These are phyloP conservation scores for Chaetomium tenue DNA, from an alignment of 495 filamentous ascomycete species.

Conservation along the genomic window DNA sequence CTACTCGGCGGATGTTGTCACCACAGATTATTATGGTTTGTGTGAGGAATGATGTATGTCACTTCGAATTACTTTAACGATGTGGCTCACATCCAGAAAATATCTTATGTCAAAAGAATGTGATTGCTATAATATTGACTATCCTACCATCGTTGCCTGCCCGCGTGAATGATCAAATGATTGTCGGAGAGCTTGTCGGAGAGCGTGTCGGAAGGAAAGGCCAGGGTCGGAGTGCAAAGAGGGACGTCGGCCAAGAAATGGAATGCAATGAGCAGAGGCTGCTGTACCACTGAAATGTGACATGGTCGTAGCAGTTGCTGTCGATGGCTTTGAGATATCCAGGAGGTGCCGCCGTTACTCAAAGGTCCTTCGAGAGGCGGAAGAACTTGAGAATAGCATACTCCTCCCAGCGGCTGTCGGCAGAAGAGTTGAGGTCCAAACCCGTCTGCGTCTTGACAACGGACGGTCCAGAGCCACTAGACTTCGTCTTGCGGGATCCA, in stretches of 20 bases:
- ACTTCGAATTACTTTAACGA: no score
- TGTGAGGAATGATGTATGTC: no score
- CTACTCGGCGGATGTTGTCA: no score
- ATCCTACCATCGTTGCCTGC: neutral
- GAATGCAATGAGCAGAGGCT: neutral
- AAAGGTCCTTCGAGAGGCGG: constrained; percentile 20
- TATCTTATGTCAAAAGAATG: neutral
- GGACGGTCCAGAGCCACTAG: neutral
- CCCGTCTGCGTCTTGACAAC: neutral
- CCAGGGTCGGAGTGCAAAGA: neutral
- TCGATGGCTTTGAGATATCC: neutral
- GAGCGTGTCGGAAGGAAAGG: neutral
- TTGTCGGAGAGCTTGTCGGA: neutral
- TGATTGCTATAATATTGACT: neutral
- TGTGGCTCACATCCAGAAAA: no score
- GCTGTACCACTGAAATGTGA: neutral
- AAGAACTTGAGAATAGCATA: constrained; percentile 20
- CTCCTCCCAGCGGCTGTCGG: constrained; percentile 20
- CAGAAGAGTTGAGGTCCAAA: neutral
- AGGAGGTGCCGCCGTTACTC: neutral
- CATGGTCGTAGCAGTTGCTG: neutral
- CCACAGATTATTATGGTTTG: no score
- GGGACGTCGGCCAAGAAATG: neutral
- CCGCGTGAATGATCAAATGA: neutral
- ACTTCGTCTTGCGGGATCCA: neutral